Conservation (phyloP, 345 rosid species). For the Cardiospermum halicacabum region DNA sequence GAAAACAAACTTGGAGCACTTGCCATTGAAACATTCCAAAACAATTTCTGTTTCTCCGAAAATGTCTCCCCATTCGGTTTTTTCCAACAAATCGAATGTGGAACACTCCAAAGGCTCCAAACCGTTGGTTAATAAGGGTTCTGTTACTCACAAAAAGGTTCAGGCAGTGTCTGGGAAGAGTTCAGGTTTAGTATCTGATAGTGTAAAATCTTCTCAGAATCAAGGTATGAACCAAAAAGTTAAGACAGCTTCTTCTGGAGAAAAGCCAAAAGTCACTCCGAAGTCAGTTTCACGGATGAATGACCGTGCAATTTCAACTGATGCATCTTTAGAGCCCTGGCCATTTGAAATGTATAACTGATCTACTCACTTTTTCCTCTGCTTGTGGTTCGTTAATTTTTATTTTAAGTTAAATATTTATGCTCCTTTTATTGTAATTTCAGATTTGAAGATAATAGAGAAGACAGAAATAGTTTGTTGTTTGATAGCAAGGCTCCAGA, state of each 20-base stretch:
- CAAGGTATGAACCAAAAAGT: slow-evolving; percentile 39
- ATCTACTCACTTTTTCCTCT: slow-evolving; percentile 14
- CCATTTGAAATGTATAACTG: slow-evolving; percentile 40
- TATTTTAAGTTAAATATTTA: slow-evolving; percentile 1
- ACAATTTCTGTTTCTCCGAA: slow-evolving; percentile 41
- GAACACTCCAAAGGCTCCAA: slow-evolving; percentile 43
- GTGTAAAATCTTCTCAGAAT: slow-evolving; percentile 38
- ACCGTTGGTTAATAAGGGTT: slow-evolving; percentile 33
- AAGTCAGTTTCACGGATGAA: slow-evolving; percentile 35
- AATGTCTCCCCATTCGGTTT: slow-evolving; percentile 39
- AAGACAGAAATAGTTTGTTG: slow-evolving; percentile 34
- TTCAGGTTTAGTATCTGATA: slow-evolving; percentile 29
- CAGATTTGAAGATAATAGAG: slow-evolving; percentile 42
- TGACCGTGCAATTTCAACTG: slow-evolving; percentile 32
- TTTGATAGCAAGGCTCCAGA: slow-evolving; percentile 50
- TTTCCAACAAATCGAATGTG: slow-evolving; percentile 25
- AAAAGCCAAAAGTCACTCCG: slow-evolving; percentile 41
- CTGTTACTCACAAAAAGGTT: slow-evolving; percentile 40
- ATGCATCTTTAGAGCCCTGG: slow-evolving; percentile 35
- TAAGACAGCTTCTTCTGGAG: slow-evolving; percentile 42
- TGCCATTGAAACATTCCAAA: slow-evolving; percentile 36
- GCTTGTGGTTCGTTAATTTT: slow-evolving; percentile 6
- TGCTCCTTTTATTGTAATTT: slow-evolving; percentile 11
- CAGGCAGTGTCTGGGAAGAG: slow-evolving; percentile 41
- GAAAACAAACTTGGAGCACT: slow-evolving; percentile 34